These are phyloP conservation scores for Gossypium gossypioides DNA, from an alignment of 441 rosid species.

Conservation along the genomic window DNA sequence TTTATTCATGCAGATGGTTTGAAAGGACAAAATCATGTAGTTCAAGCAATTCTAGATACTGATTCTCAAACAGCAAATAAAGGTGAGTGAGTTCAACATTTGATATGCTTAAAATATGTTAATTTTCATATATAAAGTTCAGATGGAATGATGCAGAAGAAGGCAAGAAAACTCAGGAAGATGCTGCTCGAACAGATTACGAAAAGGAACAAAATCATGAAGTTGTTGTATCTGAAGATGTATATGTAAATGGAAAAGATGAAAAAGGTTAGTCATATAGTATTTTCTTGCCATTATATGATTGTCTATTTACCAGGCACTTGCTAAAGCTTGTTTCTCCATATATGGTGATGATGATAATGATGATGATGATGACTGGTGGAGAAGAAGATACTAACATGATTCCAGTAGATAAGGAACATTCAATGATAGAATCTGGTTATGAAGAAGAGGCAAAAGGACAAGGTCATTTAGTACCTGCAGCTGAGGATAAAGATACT, in stretches of 20 bases:
- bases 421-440: conserved; percentile 17
- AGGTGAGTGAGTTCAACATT: conserved; percentile 5
- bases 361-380: conserved; percentile 5
- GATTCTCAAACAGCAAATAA: background rate
- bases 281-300: background rate
- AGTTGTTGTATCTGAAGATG: background rate
- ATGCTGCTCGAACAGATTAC: background rate
- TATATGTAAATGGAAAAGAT: background rate
- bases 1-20: background rate
- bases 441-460: conserved; percentile 7
- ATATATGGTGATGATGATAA: background rate
- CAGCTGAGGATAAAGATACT: background rate
- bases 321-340: background rate
- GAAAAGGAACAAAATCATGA: background rate
- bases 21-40: conserved; percentile 12
- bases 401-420: conserved; percentile 5
- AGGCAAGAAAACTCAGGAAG: conserved; percentile 16
- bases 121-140: background rate
- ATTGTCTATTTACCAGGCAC: background rate
- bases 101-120: background rate
- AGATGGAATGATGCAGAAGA: conserved; percentile 10
- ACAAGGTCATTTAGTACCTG: background rate
- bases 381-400: conserved; percentile 23
- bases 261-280: conserved; percentile 11
- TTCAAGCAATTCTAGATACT: conserved; percentile 16